phyloP scores from a whole-genome alignment of 2,329 filamentous ascomycete species.

The Dothiorella sarmentorum region DNA sequence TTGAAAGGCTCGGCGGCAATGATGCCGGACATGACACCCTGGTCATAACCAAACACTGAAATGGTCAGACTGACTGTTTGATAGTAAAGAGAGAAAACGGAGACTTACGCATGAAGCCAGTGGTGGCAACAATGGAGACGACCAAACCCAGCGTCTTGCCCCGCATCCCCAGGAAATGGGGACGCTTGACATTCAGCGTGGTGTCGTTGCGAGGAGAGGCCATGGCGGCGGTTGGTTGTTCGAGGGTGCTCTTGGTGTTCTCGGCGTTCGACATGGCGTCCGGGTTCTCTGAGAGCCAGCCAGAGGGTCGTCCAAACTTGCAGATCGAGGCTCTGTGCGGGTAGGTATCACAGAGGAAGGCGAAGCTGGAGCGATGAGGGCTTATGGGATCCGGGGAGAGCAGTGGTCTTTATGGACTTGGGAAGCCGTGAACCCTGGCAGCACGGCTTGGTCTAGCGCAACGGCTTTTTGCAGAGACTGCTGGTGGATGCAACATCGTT shows the following conservation, averaged over 20 bases:
- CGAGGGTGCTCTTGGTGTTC: neutral
- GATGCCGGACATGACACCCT: constrained; percentile 38
- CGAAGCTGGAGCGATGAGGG: constrained; percentile 9
- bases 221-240: constrained; percentile 27
- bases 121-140: constrained; percentile 62
- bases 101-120: constrained; percentile 51
- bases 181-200: constrained; percentile 9
- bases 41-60: constrained; percentile 55
- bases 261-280: neutral
- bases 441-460: constrained; percentile 9
- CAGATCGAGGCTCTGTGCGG: neutral
- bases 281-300: constrained; percentile 7
- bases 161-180: constrained; percentile 57
- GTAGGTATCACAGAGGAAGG: neutral
- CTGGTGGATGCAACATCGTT: constrained; percentile 18
- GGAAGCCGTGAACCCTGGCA: neutral
- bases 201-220: neutral
- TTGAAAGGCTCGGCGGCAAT: constrained; percentile 35
- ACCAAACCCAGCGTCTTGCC: constrained; percentile 55
- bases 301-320: constrained; percentile 4
- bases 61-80: neutral
- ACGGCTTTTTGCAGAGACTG: constrained; percentile 17
- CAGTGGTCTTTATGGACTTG: neutral
- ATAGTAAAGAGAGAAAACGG: neutral
- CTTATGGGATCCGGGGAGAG: constrained; percentile 6